These are phyloP conservation scores for Pelargonium citronellum DNA, from an alignment of 441 rosid genomes.

Conservation along the genomic window DNA sequence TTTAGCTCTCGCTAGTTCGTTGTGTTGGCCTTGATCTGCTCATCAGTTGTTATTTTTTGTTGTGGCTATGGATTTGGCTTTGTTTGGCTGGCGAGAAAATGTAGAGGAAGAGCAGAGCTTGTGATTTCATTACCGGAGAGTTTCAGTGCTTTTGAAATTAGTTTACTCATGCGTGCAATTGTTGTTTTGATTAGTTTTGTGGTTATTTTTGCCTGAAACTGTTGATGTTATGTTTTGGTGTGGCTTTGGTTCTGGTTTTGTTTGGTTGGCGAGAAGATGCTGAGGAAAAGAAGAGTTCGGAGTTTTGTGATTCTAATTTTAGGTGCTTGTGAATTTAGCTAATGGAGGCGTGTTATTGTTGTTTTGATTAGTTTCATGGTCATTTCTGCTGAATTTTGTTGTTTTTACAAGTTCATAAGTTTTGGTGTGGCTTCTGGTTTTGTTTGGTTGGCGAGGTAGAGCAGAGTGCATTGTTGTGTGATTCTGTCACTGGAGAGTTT, in stretches of 20 bases:
- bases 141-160: neutral
- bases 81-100: constrained; percentile 6
- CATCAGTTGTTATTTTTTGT: neutral
- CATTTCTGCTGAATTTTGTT: too few relatives aligned
- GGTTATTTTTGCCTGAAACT: neutral
- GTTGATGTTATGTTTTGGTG: neutral
- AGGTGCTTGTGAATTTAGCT: too few relatives aligned
- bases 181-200: neutral
- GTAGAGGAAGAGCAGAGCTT: constrained; percentile 1
- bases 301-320: too few relatives aligned
- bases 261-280: too few relatives aligned
- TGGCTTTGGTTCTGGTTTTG: too few relatives aligned
- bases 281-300: too few relatives aligned
- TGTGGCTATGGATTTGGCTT: neutral
- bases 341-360: too few relatives aligned
- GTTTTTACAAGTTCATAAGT: too few relatives aligned
- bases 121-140: neutral
- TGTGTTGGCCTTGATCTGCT: constrained; percentile 1
- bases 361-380: too few relatives aligned
- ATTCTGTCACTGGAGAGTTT: neutral
- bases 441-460: constrained; percentile 2
- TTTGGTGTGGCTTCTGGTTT: neutral
- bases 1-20: neutral
- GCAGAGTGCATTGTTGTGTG: neutral
- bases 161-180: neutral